Base-by-base conservation (phyloP, 441 rosid species). In the Syzygium malaccense region DNA sequence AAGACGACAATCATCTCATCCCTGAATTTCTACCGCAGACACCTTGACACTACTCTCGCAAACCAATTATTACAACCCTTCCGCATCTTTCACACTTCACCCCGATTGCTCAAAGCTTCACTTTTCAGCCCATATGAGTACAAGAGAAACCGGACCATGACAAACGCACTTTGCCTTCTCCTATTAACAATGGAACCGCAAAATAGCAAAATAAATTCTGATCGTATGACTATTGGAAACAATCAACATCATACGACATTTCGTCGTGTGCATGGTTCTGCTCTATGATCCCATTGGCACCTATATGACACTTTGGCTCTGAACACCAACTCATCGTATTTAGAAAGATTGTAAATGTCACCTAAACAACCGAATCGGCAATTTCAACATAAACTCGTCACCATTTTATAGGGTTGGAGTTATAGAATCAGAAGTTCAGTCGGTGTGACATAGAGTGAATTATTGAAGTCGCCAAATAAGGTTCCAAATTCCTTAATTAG, bases 11-110 rank as follows among this genome's bases (percentile, higher is more conserved):
- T 68, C 8, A 19, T 66, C 2, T 4, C 4, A 9, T 33, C 26
- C 4, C 6, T 0, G 0, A 68, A 32, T 19, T 68, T 32, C 1
- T 18, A 4, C 26, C 14, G 4, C 2, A 0, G 7, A 9, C 4
- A 33, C 26, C 23, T 2, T 33, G 0, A 9, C 2, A 0, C 4
- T 7, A 4, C 13, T 33, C 8, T 4, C 26, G 7, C 26, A 0
- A 68, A 33, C 7, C 0, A 18, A 0, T 19, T 4, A 25, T 33
- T 19, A 33, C 25, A 18, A 68, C 48, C 48, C 25, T 68, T 68
- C 17, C 10, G 48, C 2, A 0, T 33, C 79, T 68, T 68, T 37
- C 48, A 2, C 48, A 33, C 79, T 33, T 68, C 14, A 33, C 26
- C 8, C 23, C 41, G 4, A 33, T 19, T 33, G 48, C 48, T 1